Evolutionary conservation across 345 rosid species (phyloP), one percentile per base, ranked within the genome.

Genomic region (Bretschneidera sinensis): DNA sequence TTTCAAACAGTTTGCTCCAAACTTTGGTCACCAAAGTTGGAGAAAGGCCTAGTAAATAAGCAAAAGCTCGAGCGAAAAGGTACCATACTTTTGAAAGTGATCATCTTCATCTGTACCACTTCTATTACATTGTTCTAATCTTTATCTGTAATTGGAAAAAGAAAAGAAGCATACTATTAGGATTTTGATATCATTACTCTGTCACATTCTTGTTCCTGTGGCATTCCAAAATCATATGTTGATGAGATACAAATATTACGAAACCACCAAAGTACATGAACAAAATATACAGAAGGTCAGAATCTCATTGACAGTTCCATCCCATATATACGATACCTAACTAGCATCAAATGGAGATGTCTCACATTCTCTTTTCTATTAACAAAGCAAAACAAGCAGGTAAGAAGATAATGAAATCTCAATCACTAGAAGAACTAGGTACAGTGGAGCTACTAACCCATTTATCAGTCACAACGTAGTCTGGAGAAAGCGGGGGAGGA

Each of bases 401-500:
- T n/a, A n/a, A n/a, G n/a, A n/a, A n/a, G n/a, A n/a, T n/a, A 28
- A 22, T 15, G 43, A 25, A 59, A 18, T 24, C 13, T 25, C 54
- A 45, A 47, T 5, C 21, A 34, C 82, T 69, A 81, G 24, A 55
- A 71, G 81, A 76, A 67, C 24, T 28, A 15, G 73, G 48, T 20
- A 67, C 20, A 9, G 55, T 19, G 20, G 87, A 80, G 74, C 68
- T 59, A 60, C 85, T 82, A 54, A 77, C 77, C 87, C 88, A 79
- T 70, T 86, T 80, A 34, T 85, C 88, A 35, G 75, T 79, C 34
- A 33, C 76, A 23, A 69, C 62, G n/a, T 83, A 79, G 20, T 79
- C 74, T 0, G 90, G 87, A 2, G 91, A 83, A 54, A 71, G 25
- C 1, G 80, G 72, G 17, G 83, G 82, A 63, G 83, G 76, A 63